A percentile compares a stretch with the other conserved stretches of the same genome.
These are phyloP conservation scores for Ilyonectria destructans DNA, from an alignment of 2,329 filamentous ascomycete species.

Conservation along the genomic window DNA sequence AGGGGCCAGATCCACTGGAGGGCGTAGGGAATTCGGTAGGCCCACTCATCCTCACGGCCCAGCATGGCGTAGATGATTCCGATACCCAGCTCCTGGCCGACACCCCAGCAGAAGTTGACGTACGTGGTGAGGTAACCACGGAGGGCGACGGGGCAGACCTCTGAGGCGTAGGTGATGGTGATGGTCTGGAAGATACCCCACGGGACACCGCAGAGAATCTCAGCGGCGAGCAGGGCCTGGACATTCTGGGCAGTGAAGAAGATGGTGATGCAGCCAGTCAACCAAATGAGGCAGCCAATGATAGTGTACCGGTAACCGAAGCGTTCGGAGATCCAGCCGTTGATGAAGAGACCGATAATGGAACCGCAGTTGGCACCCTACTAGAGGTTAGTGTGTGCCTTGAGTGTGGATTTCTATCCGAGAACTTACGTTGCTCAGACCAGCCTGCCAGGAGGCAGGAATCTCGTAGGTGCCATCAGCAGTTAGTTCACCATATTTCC, in stretches of 20 bases:
- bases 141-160: conserved; percentile 81
- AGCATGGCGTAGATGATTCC: conserved; percentile 82
- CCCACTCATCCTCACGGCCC: conserved; percentile 76
- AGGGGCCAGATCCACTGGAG: conserved; percentile 86
- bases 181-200: conserved; percentile 74
- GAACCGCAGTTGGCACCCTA: conserved; percentile 73
- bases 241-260: conserved; percentile 77
- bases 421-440: conserved; percentile 67
- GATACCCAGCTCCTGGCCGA: conserved; percentile 82
- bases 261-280: conserved; percentile 73
- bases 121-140: conserved; percentile 82
- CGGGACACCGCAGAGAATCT: conserved; percentile 76
- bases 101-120: conserved; percentile 84
- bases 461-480: conserved; percentile 67
- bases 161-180: conserved; percentile 78
- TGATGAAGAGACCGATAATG: conserved; percentile 77
- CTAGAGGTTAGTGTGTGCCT: conserved; percentile 43
- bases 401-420: conserved; percentile 7
- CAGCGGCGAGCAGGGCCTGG: conserved; percentile 71
- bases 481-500: conserved; percentile 69
- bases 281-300: conserved; percentile 68
- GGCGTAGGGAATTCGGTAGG: conserved; percentile 80
- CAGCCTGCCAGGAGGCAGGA: conserved; percentile 75
- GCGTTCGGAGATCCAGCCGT: conserved; percentile 77
- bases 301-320: conserved; percentile 79